Conservation (phyloP, 805 yeast genomes). For the Wickerhamiella vanderwaltii region DNA sequence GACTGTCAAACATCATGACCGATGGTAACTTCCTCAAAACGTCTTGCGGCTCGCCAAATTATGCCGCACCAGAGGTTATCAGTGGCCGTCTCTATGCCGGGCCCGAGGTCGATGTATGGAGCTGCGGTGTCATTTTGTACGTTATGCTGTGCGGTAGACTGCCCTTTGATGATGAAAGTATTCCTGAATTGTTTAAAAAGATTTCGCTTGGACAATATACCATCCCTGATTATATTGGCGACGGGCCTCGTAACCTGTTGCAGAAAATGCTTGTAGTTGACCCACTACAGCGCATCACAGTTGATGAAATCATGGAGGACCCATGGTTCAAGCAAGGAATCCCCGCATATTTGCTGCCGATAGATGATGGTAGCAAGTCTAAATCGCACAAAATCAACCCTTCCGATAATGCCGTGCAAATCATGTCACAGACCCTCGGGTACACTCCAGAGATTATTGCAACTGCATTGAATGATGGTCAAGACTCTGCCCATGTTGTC, state of each 20-base stretch:
- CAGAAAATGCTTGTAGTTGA: slow-evolving; percentile 89
- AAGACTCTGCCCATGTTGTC: slow-evolving; percentile 19
- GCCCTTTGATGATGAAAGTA: slow-evolving; percentile 93
- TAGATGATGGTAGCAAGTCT: slow-evolving; percentile 27
- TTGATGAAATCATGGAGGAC: slow-evolving; percentile 83
- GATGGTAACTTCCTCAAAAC: slow-evolving; percentile 94
- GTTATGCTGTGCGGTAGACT: slow-evolving; percentile 93
- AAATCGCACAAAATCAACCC: slow-evolving; percentile 25
- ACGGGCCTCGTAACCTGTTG: slow-evolving; percentile 72
- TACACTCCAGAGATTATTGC: slow-evolving; percentile 73
- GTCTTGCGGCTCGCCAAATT: slow-evolving; percentile 92
- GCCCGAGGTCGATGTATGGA: slow-evolving; percentile 97
- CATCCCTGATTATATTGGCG: slow-evolving; percentile 71
- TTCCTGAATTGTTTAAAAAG: slow-evolving; percentile 85
- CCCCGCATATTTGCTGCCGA: slow-evolving; percentile 66
- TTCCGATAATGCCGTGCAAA: slow-evolving; percentile 64
- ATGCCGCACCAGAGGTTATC: slow-evolving; percentile 96
- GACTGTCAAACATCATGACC: slow-evolving; percentile 89
- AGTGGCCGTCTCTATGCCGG: slow-evolving; percentile 93
- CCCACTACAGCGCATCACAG: slow-evolving; percentile 86
- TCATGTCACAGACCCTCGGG: slow-evolving; percentile 75
- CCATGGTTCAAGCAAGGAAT: slow-evolving; percentile 82
- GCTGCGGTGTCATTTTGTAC: slow-evolving; percentile 87
- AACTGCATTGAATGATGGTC: slow-evolving; percentile 42
- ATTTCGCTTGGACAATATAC: slow-evolving; percentile 88